phyloP scores from a whole-genome alignment of 202 grass and related monocot genomes.

The Eragrostis tef region DNA sequence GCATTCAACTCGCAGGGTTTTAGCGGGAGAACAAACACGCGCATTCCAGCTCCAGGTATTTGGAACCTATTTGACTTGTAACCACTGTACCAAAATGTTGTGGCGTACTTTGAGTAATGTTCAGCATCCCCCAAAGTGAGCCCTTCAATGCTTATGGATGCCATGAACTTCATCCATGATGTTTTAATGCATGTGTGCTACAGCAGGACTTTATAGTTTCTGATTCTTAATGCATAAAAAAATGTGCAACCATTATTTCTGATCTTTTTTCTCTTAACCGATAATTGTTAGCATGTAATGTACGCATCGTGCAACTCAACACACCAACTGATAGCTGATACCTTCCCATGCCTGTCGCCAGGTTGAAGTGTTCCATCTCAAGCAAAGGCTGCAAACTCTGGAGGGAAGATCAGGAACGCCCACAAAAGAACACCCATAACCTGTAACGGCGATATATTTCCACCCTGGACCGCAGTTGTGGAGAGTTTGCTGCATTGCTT shows the following conservation, averaged over 20 bases:
- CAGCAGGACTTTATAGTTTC: not conserved
- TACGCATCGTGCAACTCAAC: conserved; percentile 3
- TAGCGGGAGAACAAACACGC: conserved; percentile 68
- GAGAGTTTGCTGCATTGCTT: not conserved
- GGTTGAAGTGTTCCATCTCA: conserved; percentile 91
- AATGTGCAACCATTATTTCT: not conserved
- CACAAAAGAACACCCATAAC: conserved; percentile 66
- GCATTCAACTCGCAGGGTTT: conserved; percentile 77
- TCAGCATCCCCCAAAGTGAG: not conserved
- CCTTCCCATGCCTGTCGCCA: conserved; percentile 35
- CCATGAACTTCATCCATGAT: not conserved
- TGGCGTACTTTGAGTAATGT: not conserved
- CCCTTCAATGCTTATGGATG: not conserved
- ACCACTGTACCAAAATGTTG: not conserved
- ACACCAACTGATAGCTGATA: not conserved
- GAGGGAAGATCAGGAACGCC: conserved; percentile 71
- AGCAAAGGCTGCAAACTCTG: conserved; percentile 69
- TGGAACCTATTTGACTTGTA: not conserved
- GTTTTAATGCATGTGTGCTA: not conserved
- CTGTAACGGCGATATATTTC: not conserved
- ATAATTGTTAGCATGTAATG: not conserved
- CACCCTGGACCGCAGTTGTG: not conserved
- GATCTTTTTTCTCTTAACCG: not conserved
- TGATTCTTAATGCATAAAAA: conserved; percentile 5
- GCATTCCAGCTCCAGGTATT: conserved; percentile 88